Percentiles rank a stretch among this genome's conserved stretches.
Conservation (phyloP, 2,329 filamentous ascomycete species). For the Colletotrichum camelliae region DNA sequence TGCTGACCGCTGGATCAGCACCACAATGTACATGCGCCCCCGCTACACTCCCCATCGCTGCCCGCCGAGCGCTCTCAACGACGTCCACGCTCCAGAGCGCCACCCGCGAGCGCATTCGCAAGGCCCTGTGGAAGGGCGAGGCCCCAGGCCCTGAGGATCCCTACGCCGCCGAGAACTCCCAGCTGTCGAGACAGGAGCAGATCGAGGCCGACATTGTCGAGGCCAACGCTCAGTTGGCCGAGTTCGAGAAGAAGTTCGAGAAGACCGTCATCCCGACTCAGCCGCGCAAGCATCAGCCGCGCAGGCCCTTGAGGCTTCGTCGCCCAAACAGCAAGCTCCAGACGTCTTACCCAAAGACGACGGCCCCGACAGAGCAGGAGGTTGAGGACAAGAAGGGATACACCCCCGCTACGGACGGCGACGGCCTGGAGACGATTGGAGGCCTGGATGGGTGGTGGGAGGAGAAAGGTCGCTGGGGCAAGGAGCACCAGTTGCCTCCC, state of each 20-base stretch:
- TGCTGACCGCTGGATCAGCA: conserved; percentile 32
- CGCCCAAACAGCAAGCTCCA: conserved; percentile 1
- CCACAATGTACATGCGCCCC: conserved; percentile 22
- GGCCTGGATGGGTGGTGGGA: conserved; percentile 60
- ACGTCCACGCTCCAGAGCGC: conserved; percentile 37
- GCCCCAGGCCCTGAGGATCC: conserved; percentile 43
- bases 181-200: conserved; percentile 35
- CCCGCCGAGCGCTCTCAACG: conserved; percentile 35
- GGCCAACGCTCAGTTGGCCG: conserved; percentile 22
- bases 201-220: conserved; percentile 24
- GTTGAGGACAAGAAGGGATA: conserved; percentile 40
- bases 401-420: conserved; percentile 49
- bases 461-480: conserved; percentile 54
- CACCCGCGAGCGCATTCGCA: conserved; percentile 40
- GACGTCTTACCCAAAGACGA: not conserved
- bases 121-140: conserved; percentile 44
- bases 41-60: conserved; percentile 12
- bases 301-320: not conserved
- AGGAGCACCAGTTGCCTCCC: conserved; percentile 47
- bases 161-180: conserved; percentile 37
- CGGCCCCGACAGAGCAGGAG: conserved; percentile 11
- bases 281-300: not conserved
- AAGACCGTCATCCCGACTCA: not conserved
- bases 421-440: conserved; percentile 53
- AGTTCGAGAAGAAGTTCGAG: conserved; percentile 17